These are phyloP conservation scores for Xylariaceae sp. DNA, from an alignment of 2,329 filamentous ascomycete species.

Conservation along the genomic window DNA sequence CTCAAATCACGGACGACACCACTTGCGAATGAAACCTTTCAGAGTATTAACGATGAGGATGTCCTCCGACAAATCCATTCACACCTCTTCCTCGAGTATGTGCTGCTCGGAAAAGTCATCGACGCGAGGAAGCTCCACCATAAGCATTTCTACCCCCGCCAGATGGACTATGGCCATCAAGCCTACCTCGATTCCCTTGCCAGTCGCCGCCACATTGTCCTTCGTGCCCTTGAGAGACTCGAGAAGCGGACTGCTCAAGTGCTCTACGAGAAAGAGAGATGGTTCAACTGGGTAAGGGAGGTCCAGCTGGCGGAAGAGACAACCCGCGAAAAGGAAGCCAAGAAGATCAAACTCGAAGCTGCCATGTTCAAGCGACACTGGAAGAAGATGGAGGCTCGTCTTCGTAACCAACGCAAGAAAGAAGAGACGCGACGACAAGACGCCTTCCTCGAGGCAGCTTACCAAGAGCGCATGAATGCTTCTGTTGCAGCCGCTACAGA, in stretches of 20 bases:
- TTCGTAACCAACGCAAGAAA: constrained; percentile 34
- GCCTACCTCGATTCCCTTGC: constrained; percentile 29
- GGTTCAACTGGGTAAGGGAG: constrained; percentile 43
- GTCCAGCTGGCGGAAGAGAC: constrained; percentile 41
- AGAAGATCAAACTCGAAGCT: constrained; percentile 44
- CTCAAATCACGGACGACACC: constrained; percentile 32
- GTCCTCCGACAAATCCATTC: constrained; percentile 36
- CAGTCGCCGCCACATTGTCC: constrained; percentile 30
- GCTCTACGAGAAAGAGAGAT: constrained; percentile 41
- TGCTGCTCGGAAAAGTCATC: constrained; percentile 26
- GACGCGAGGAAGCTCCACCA: constrained; percentile 27
- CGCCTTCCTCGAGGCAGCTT: constrained; percentile 38
- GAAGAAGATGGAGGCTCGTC: constrained; percentile 38
- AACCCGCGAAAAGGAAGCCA: constrained; percentile 42
- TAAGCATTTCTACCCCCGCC: constrained; percentile 29
- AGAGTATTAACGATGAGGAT: constrained; percentile 33
- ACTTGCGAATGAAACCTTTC: constrained; percentile 37
- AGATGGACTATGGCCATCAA: constrained; percentile 32
- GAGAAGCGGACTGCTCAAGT: constrained; percentile 39
- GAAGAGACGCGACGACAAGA: constrained; percentile 41
- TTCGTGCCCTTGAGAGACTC: constrained; percentile 38
- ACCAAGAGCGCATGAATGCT: constrained; percentile 36
- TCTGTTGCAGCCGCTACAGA: constrained; percentile 12
- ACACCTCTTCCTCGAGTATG: constrained; percentile 35
- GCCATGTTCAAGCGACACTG: constrained; percentile 43